These are phyloP conservation scores for Stagonosporopsis chrysanthemi DNA, from an alignment of 2,329 filamentous ascomycete genomes.

Conservation along the genomic window DNA sequence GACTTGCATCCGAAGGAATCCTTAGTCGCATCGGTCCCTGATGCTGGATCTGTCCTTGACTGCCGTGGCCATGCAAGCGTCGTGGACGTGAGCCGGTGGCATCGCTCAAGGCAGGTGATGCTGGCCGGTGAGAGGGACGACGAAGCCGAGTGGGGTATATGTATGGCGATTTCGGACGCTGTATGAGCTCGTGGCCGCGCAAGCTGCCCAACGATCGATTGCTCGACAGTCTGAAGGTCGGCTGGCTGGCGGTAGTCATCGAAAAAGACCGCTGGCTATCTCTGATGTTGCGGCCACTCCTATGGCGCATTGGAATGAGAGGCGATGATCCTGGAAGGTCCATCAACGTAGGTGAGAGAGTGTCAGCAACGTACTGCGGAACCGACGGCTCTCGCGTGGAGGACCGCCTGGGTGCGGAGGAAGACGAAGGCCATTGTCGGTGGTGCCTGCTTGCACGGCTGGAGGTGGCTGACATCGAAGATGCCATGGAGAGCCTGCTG, in stretches of 20 bases:
- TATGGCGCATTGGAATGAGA: slow-evolving; percentile 26
- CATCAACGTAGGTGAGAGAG: slow-evolving; percentile 46
- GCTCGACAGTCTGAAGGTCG: slow-evolving; percentile 48
- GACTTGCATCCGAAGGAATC: slow-evolving; percentile 35
- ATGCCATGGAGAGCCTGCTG: slow-evolving; percentile 51
- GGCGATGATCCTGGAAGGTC: slow-evolving; percentile 42
- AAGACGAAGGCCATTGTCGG: slow-evolving; percentile 49
- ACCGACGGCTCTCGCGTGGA: slow-evolving; percentile 53
- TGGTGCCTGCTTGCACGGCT: slow-evolving; percentile 47
- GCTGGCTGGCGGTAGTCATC: slow-evolving; percentile 46
- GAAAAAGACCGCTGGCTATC: slow-evolving; percentile 54
- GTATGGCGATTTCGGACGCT: slow-evolving; percentile 51
- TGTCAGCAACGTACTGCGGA: slow-evolving; percentile 51
- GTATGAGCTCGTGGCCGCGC: slow-evolving; percentile 50
- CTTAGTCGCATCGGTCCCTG: slow-evolving; percentile 29
- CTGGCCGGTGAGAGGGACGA: slow-evolving; percentile 52
- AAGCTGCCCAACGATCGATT: slow-evolving; percentile 56
- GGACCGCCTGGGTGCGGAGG: slow-evolving; percentile 50
- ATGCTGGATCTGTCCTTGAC: slow-evolving; percentile 14
- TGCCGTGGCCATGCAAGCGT: slow-evolving; percentile 26
- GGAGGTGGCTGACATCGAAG: slow-evolving; percentile 53
- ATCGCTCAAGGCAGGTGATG: slow-evolving; percentile 56
- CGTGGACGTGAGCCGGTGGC: slow-evolving; percentile 29
- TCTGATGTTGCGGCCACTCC: slow-evolving; percentile 30
- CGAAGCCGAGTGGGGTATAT: slow-evolving; percentile 53